A percentile compares a stretch with the other conserved stretches of the same genome.
Evolutionary conservation across 2,329 filamentous ascomycete species (phyloP).

Genomic region (Aureobasidium sp.): DNA sequence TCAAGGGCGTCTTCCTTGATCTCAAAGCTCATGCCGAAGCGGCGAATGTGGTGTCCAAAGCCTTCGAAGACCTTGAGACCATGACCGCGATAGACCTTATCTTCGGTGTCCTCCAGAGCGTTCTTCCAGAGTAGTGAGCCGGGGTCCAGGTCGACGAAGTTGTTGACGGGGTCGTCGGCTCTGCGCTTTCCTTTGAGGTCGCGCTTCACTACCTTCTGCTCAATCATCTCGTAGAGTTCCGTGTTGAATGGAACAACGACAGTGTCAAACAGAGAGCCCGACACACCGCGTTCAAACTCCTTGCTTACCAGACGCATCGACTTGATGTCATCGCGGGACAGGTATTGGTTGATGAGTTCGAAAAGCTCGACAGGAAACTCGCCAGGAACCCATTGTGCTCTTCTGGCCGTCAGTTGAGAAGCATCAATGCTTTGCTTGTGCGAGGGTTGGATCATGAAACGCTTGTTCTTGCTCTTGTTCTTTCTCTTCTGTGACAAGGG

Average conservation of each 20-base stretch:
- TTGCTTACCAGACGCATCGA: slow-evolving; percentile 54
- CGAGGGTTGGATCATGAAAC: slow-evolving; percentile 7
- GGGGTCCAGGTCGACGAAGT: slow-evolving; percentile 22
- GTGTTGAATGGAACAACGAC: slow-evolving; percentile 61
- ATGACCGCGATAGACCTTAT: slow-evolving; percentile 47
- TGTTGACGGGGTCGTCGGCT: slow-evolving; percentile 15
- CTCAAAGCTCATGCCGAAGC: slow-evolving; percentile 63
- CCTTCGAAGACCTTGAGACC: slow-evolving; percentile 56
- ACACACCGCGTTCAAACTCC: slow-evolving; percentile 54
- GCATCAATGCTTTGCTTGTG: slow-evolving; percentile 11
- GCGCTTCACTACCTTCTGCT: slow-evolving; percentile 27
- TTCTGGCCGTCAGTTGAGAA: neutral
- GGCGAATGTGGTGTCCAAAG: slow-evolving; percentile 54
- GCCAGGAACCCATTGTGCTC: slow-evolving; percentile 18
- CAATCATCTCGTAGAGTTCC: slow-evolving; percentile 53
- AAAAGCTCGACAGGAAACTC: slow-evolving; percentile 57
- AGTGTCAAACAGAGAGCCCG: slow-evolving; percentile 52
- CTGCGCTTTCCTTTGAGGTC: slow-evolving; percentile 33
- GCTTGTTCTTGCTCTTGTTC: neutral
- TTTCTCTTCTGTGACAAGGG: neutral
- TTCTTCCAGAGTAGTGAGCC: slow-evolving; percentile 36
- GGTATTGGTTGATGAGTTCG: slow-evolving; percentile 47
- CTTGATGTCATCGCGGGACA: slow-evolving; percentile 54
- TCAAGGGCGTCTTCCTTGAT: slow-evolving; percentile 49
- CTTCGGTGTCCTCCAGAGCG: slow-evolving; percentile 29